Evolutionary conservation across 306 rosid species (phyloP), one percentile per base, ranked within the genome.

Genomic region (Fragaria nilgerrensis): DNA sequence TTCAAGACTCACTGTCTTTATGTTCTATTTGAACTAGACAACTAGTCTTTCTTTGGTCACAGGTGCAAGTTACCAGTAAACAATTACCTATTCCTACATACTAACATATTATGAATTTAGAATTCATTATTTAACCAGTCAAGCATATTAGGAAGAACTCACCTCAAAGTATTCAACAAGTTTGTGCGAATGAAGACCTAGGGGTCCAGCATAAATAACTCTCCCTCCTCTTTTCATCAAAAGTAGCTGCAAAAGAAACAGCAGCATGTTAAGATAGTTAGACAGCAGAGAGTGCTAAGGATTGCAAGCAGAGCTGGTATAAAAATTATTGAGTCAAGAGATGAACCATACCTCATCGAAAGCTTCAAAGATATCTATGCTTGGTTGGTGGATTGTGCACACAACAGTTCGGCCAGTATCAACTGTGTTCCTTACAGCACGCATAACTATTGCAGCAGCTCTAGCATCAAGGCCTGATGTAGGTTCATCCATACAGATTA

Each of bases 361-460:
- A 45, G 88, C 80, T 76, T 85, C 88, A 37, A 85, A 82, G 43
- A 85, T 85, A 75, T 82, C 86, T 56, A 85, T 81, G 77, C 86
- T 85, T 45, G 88, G 88, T 56, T 85, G 88, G 74, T 85, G 88
- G 78, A 85, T 85, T 34, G 88, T 85, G 82, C 88, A 82, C 7
- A 85, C 88, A 17, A 85, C 82, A 29, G 88, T 85, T 75, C 88
- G 66, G 4, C 86, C 88, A 7, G 88, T 85, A 70, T 85, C 88
- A 2, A 85, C 88, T 3, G 85, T 85, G 79, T 85, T 85, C 63
- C 88, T 76, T 47, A 85, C 88, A 0, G 84, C 75, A 2, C 88
- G 80, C 88, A 85, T 85, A 5, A 82, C 88, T 47, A 85, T 85
- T 9, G 88, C 85, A 39, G 88, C 85, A 43, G 88, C 85, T 75